Evolutionary conservation across 768 basidiomycete genomes (phyloP), one percentile per base, ranked within the genome.

Genomic region (Lactarius sanguifluus): DNA sequence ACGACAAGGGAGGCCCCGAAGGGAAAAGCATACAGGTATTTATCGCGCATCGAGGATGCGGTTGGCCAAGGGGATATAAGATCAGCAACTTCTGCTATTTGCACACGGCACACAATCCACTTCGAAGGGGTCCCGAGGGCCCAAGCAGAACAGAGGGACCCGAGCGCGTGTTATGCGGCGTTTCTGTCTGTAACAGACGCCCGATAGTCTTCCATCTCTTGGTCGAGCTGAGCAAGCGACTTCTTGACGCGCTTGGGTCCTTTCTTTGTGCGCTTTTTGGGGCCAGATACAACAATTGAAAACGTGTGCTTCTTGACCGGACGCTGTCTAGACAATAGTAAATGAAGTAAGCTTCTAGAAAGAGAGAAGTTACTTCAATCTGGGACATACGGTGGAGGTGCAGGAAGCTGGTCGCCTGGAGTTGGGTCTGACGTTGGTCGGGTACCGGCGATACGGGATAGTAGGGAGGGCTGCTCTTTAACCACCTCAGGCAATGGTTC

Each of bases 171-270:
- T 34, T 50, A 68, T 41, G 61, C 30, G n/a, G 2, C 43, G 13
- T 61, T n/a, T 54, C 52, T 57, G 20, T 67, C 40, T 16, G 60
- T 28, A 30, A 20, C 62, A 30, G 65, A 59, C 20, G 89, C 86
- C 59, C 82, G 82, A 69, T 91, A 92, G 58, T 88, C 87, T 64
- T 92, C 91, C 88, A 92, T 91, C 75, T 92, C 90, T 73, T 83
- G 81, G 74, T 92, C 90, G 28, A 92, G 80, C 66, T 91, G 84
- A 32, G 81, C 86, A 8, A 78, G 72, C 0, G 88, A 83, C 75
- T 91, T 91, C 72, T 90, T 90, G 52, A 90, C 73, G 45, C 91
- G 84, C 71, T 84, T 86, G 0, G 91, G 88, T 0, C 91, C 91
- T 71, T 91, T 92, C 79, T 88, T 91, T 47, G 79, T 76, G 34